These are phyloP conservation scores for Inga laurina DNA, from an alignment of 306 rosid species.

Conservation along the genomic window DNA sequence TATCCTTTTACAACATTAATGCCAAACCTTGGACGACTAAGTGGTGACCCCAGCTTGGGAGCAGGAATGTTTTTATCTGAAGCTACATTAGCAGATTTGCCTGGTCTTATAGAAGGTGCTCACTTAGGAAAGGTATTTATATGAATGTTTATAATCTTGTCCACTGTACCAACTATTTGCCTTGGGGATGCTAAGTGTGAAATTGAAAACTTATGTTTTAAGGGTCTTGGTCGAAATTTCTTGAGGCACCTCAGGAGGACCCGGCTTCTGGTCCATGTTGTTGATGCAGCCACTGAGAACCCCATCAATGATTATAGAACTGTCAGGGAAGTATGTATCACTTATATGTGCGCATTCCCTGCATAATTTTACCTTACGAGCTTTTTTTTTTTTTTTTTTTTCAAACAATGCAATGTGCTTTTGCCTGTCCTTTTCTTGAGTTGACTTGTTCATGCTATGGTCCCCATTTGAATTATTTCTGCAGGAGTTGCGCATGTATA, in stretches of 20 bases:
- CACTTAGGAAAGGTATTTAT: constrained; percentile 93
- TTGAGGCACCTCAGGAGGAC: constrained; percentile 95
- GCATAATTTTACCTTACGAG: background rate
- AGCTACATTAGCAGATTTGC: constrained; percentile 97
- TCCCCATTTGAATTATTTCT: constrained; percentile 38
- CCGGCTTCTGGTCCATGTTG: constrained; percentile 84
- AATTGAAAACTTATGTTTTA: constrained; percentile 24
- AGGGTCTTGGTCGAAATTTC: constrained; percentile 98
- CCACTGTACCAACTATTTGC: background rate
- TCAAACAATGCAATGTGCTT: constrained; percentile 8
- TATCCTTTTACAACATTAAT: constrained; percentile 96
- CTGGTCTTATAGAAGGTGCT: constrained; percentile 99
- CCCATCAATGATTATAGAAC: constrained; percentile 87
- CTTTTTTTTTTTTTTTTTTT: constrained; percentile 15
- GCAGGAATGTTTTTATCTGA: constrained; percentile 88
- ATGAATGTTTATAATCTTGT: background rate
- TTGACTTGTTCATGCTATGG: constrained; percentile 1
- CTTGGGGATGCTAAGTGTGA: constrained; percentile 28
- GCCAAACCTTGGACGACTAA: constrained; percentile 97
- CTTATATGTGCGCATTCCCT: background rate
- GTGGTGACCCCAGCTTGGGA: constrained; percentile 96
- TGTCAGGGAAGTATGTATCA: constrained; percentile 78
- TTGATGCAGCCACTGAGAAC: constrained; percentile 85
- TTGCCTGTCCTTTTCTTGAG: background rate
- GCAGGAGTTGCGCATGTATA: constrained; percentile 97